phyloP scores from a whole-genome alignment of 257 asterid genomes.

The Gentiana dahurica region DNA sequence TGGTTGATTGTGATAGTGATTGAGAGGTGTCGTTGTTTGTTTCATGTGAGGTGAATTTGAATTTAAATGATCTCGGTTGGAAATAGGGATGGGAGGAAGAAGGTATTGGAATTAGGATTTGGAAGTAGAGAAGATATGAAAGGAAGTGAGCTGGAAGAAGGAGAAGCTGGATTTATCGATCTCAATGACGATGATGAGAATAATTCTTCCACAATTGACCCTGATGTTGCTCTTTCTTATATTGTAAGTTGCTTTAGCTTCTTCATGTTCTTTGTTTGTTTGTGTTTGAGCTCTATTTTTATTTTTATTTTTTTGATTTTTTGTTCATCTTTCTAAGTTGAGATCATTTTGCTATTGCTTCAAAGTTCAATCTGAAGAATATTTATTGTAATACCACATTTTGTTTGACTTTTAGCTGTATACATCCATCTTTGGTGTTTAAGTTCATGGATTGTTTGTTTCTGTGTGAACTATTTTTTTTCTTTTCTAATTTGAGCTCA shows the following conservation, averaged over 20 bases:
- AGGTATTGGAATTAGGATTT: constrained; percentile 47
- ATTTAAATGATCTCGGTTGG: constrained; percentile 62
- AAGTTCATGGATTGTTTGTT: no score
- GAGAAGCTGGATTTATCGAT: constrained; percentile 51
- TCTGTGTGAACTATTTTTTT: no score
- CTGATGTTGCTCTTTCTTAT: constrained; percentile 90
- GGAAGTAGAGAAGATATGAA: constrained; percentile 42
- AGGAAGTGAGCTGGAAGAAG: constrained; percentile 89
- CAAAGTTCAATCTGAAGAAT: no score
- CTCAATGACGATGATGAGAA: constrained; percentile 18
- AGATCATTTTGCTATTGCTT: background rate
- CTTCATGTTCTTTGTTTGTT: background rate
- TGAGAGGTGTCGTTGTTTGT: constrained; percentile 1
- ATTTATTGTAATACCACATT: no score
- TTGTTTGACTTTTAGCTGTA: no score
- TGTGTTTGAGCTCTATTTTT: background rate
- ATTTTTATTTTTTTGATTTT: background rate
- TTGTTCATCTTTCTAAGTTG: constrained; percentile 1
- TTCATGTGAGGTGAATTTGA: background rate
- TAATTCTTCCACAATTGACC: constrained; percentile 73
- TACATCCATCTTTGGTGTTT: no score
- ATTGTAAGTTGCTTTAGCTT: constrained; percentile 42
- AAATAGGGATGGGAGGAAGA: constrained; percentile 69
- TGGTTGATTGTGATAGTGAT: constrained; percentile 17
- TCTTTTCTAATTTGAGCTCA: background rate